Evolutionary conservation across 2,329 filamentous ascomycete genomes (phyloP), one percentile per base, ranked within the genome.

Genomic region (Endoconidiophora laricicola): DNA sequence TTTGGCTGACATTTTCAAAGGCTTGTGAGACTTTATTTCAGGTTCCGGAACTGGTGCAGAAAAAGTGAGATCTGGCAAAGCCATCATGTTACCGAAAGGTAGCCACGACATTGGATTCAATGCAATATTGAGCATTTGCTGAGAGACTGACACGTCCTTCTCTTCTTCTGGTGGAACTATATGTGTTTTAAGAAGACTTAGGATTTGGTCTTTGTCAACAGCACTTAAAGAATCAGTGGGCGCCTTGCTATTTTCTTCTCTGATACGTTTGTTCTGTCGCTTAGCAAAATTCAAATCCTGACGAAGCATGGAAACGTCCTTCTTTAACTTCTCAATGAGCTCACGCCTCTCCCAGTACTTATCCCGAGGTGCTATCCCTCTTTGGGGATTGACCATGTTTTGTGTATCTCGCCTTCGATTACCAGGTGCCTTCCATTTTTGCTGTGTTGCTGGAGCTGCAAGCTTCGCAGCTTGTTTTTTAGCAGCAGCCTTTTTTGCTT

Each of bases 11-110:
- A 87, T 69, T 1, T 69, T 69, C 1, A 78, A 58, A 0, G 81
- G 85, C 47, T 76, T 72, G 58, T 88, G 83, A 1, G 81, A 83
- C 46, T 61, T 64, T 54, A 67, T 61, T 6, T 72, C 65, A 0
- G 73, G 60, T 2, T 66, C 58, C 3, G 66, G 58, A 9, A 63
- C 60, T 9, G 60, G 55, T 37, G 59, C 7, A 2, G 54, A 48
- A 0, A 56, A 48, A 22, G 48, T 10, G n/a, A 50, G 42, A 3
- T 22, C 26, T 0, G 62, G 58, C 3, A 62, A 53, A 0, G 62
- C 50, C 0, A 57, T 56, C 0, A 63, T 57, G 40, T 65, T 67
- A 20, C 67, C 65, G 54, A 77, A 77, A 0, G 73, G 72, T 0
- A 78, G 59, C 46, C 76, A 67, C 0, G 65, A 65, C 12, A 70